Conservation (phyloP, 1,139 yeast genomes). For the Blastobotrys aristatus region DNA sequence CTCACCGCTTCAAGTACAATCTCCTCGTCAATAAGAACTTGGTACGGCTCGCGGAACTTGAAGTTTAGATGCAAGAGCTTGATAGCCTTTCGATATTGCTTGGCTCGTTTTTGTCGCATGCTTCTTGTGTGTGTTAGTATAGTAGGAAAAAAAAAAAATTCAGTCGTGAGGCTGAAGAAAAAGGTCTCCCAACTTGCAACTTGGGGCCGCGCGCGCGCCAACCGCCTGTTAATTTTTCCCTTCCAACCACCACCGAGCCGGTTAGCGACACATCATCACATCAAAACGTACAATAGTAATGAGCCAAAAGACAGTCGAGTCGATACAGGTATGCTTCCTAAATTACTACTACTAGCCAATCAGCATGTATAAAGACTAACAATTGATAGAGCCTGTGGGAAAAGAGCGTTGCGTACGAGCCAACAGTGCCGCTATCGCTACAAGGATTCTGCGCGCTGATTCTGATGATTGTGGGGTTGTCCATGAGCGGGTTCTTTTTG, state of each 20-base stretch:
- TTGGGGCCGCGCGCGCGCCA: no score
- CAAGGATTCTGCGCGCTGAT: constrained; percentile 11
- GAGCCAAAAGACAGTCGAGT: neutral
- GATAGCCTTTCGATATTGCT: constrained; percentile 90
- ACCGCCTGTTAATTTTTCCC: no score
- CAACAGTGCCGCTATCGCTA: constrained; percentile 3
- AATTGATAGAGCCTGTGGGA: no score
- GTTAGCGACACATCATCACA: neutral
- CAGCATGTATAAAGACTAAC: no score
- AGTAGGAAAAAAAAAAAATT: neutral
- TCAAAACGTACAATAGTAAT: neutral
- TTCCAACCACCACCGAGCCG: no score
- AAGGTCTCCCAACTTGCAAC: neutral
- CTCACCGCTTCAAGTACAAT: constrained; percentile 60
- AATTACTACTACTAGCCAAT: no score
- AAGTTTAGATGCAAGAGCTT: constrained; percentile 75
- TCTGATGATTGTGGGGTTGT: constrained; percentile 20
- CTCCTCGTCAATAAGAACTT: constrained; percentile 75
- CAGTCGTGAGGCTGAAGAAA: neutral
- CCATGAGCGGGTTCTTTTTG: constrained; percentile 24
- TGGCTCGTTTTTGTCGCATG: constrained; percentile 96
- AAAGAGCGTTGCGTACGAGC: neutral
- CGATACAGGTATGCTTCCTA: neutral
- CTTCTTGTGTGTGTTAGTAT: constrained; percentile 15
- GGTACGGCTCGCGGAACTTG: constrained; percentile 92